These are phyloP conservation scores for Viola odorata DNA, from an alignment of 345 rosid genomes.

Conservation along the genomic window DNA sequence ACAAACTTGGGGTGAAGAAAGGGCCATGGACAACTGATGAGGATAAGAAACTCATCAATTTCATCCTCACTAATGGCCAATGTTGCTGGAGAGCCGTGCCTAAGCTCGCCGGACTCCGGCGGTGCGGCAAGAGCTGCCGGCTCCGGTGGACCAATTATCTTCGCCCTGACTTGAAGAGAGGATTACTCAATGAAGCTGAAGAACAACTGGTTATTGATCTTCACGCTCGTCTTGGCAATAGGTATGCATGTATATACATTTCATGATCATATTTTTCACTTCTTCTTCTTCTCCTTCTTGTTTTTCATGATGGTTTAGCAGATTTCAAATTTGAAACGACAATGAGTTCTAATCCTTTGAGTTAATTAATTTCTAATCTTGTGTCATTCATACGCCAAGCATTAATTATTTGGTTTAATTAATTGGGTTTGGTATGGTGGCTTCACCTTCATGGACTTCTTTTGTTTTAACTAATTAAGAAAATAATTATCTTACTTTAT, in stretches of 20 bases:
- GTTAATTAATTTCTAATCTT: no score
- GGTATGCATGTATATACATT: slow-evolving; percentile 23
- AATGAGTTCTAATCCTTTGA: neutral
- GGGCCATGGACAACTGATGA: slow-evolving; percentile 43
- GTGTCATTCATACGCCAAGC: no score
- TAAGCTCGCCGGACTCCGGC: slow-evolving; percentile 48
- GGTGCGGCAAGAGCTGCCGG: slow-evolving; percentile 86
- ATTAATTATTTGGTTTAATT: no score
- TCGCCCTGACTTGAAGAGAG: slow-evolving; percentile 86
- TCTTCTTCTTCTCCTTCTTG: neutral
- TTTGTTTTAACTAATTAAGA: no score
- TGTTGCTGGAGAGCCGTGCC: slow-evolving; percentile 40
- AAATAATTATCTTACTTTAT: no score
- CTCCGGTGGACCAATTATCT: slow-evolving; percentile 89
- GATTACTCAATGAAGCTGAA: slow-evolving; percentile 64
- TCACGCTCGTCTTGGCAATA: slow-evolving; percentile 70
- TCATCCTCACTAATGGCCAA: slow-evolving; percentile 35
- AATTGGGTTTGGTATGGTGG: no score
- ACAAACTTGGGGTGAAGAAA: slow-evolving; percentile 38
- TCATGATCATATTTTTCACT: neutral
- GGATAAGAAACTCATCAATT: slow-evolving; percentile 32
- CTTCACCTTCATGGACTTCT: no score
- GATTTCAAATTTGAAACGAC: neutral
- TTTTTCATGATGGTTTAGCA: neutral
- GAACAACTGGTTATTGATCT: slow-evolving; percentile 75